Evolutionary conservation across 495 filamentous ascomycete species (phyloP).

Genomic region (Penicillium manginii): DNA sequence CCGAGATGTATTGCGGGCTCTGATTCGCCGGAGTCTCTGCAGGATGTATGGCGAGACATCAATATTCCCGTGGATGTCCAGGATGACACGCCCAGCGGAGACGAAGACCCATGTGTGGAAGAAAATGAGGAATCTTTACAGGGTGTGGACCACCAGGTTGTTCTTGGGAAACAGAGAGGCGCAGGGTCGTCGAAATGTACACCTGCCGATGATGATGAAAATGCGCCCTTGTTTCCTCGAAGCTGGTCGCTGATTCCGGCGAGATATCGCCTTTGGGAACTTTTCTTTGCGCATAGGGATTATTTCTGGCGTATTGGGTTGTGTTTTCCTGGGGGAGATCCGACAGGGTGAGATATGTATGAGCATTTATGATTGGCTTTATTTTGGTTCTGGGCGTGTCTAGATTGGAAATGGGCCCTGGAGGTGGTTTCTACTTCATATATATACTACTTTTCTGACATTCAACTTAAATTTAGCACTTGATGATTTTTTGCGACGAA

Average conservation of each 20-base stretch:
- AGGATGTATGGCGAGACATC: constrained; percentile 17
- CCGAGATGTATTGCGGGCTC: constrained; percentile 67
- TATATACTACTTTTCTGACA: background rate
- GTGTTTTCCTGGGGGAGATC: constrained; percentile 85
- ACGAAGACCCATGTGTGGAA: constrained; percentile 2
- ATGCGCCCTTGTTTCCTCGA: constrained; percentile 23
- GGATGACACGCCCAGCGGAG: background rate
- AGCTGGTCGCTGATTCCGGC: constrained; percentile 56
- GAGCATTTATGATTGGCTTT: background rate
- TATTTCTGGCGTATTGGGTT: constrained; percentile 94
- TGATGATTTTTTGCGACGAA: too few species aligned
- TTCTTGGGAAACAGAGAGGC: constrained; percentile 6
- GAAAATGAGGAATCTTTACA: background rate
- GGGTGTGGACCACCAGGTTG: constrained; percentile 9
- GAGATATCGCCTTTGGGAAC: constrained; percentile 77
- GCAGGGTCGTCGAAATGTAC: constrained; percentile 5
- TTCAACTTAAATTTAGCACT: too few species aligned
- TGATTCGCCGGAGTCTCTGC: constrained; percentile 5
- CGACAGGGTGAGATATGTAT: constrained; percentile 31
- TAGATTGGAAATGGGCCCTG: background rate
- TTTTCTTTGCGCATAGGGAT: constrained; percentile 94
- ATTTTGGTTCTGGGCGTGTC: background rate
- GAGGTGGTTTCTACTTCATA: background rate
- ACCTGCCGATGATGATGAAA: constrained; percentile 23
- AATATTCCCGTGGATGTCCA: constrained; percentile 14